Conservation (phyloP, 345 rosid species). For the Anastatica hierochuntica region DNA sequence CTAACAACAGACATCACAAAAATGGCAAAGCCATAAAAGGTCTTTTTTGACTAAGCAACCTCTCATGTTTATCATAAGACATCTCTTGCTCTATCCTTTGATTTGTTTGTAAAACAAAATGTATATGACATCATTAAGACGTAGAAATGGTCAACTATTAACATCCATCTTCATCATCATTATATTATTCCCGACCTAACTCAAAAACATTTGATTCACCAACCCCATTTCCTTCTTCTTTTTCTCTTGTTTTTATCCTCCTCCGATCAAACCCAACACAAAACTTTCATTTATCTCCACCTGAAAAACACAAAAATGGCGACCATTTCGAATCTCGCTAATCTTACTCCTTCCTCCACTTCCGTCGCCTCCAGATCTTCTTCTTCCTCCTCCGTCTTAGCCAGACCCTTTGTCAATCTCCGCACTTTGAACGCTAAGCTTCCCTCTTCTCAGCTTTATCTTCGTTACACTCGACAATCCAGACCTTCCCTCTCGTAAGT, state of each 20-base stretch:
- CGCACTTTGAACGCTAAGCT: constrained; percentile 31
- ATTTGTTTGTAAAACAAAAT: background rate
- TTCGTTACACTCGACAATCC: constrained; percentile 9
- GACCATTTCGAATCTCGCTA: constrained; percentile 66
- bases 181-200: constrained; percentile 16
- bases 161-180: background rate
- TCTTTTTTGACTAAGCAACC: too few species aligned
- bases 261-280: constrained; percentile 17
- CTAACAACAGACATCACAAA: constrained; percentile 10
- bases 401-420: constrained; percentile 33
- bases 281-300: constrained; percentile 2
- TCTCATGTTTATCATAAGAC: constrained; percentile 18
- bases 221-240: constrained; percentile 8
- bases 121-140: background rate
- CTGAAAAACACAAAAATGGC: constrained; percentile 41
- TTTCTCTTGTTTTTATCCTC: constrained; percentile 10
- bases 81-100: too few species aligned
- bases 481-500: constrained; percentile 51
- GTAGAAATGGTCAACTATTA: constrained; percentile 6
- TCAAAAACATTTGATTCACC: constrained; percentile 1
- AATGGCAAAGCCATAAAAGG: too few species aligned
- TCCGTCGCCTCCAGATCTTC: constrained; percentile 28
- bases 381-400: constrained; percentile 35
- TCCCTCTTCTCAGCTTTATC: constrained; percentile 41
- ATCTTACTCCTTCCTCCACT: constrained; percentile 30